These are phyloP conservation scores for Fusarium decemcellulare DNA, from an alignment of 2,329 filamentous ascomycete species.

Conservation along the genomic window DNA sequence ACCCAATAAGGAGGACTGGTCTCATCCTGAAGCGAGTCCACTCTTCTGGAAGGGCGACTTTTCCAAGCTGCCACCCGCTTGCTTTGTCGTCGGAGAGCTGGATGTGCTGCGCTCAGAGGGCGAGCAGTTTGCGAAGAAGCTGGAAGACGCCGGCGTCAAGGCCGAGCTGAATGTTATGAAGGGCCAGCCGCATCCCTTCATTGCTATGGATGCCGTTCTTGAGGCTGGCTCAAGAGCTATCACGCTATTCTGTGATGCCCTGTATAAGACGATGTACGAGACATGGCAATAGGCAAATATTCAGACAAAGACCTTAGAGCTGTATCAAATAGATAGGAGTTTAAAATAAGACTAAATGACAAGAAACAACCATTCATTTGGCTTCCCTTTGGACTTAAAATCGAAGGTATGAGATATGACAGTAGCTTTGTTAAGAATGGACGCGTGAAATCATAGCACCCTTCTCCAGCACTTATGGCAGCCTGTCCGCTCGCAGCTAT, in stretches of 20 bases:
- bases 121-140: conserved; percentile 15
- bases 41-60: conserved; percentile 16
- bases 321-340: too few species aligned
- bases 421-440: too few species aligned
- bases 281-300: not conserved
- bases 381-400: too few species aligned
- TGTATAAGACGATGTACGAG: conserved; percentile 18
- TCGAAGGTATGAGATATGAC: too few species aligned
- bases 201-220: conserved; percentile 24
- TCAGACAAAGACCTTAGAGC: too few species aligned
- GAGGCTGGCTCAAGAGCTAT: conserved; percentile 20
- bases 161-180: conserved; percentile 13
- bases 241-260: conserved; percentile 7
- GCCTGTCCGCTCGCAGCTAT: too few species aligned
- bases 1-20: not conserved
- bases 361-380: too few species aligned
- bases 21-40: not conserved
- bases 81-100: conserved; percentile 18
- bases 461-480: too few species aligned
- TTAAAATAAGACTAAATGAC: too few species aligned
- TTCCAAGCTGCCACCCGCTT: conserved; percentile 11
- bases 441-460: too few species aligned
- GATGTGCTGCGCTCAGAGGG: conserved; percentile 11
- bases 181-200: conserved; percentile 20
- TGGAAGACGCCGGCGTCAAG: not conserved